Percentiles rank a stretch among this genome's conserved stretches.
Conservation (phyloP, 1,139 yeast species). For the Blastobotrys raffinosifermentans region DNA sequence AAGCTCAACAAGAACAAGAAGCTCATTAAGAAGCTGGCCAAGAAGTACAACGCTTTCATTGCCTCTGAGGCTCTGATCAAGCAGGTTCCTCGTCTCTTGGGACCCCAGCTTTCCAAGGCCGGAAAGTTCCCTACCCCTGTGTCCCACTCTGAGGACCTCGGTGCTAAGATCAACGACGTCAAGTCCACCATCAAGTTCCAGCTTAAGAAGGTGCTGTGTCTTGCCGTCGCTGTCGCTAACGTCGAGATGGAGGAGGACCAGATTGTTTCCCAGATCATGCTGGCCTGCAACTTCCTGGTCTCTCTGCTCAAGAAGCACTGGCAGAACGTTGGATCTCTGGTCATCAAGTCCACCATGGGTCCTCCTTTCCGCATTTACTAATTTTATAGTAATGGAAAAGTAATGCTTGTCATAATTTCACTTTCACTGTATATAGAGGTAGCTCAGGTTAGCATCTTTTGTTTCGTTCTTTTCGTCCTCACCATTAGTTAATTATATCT, state of each 20-base stretch:
- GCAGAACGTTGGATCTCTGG: constrained; percentile 99
- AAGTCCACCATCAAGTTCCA: constrained; percentile 99
- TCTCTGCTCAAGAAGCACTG: constrained; percentile 99
- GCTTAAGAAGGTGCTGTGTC: constrained; percentile 85
- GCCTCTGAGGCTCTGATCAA: constrained; percentile 99
- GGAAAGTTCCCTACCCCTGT: constrained; percentile 99
- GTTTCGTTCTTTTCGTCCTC: too few relatives aligned
- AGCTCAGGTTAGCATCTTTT: too few relatives aligned
- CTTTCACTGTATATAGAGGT: too few relatives aligned
- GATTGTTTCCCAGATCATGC: constrained; percentile 96
- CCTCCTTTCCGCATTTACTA: constrained; percentile 99
- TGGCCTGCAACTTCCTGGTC: constrained; percentile 99
- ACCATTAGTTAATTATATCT: too few relatives aligned
- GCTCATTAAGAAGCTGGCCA: constrained; percentile 98
- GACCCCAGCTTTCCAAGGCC: constrained; percentile 99
- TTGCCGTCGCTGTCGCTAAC: constrained; percentile 97
- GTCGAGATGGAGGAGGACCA: constrained; percentile 98
- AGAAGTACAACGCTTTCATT: constrained; percentile 99
- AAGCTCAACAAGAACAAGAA: constrained; percentile 99
- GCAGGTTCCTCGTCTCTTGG: constrained; percentile 99
- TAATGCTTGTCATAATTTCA: too few relatives aligned
- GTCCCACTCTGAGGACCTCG: constrained; percentile 97
- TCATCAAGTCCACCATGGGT: constrained; percentile 99
- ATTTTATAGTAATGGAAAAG: constrained; percentile 31
- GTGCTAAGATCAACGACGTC: constrained; percentile 93